phyloP scores from a whole-genome alignment of 495 filamentous ascomycete species.

The Aspergillus homomorphus region DNA sequence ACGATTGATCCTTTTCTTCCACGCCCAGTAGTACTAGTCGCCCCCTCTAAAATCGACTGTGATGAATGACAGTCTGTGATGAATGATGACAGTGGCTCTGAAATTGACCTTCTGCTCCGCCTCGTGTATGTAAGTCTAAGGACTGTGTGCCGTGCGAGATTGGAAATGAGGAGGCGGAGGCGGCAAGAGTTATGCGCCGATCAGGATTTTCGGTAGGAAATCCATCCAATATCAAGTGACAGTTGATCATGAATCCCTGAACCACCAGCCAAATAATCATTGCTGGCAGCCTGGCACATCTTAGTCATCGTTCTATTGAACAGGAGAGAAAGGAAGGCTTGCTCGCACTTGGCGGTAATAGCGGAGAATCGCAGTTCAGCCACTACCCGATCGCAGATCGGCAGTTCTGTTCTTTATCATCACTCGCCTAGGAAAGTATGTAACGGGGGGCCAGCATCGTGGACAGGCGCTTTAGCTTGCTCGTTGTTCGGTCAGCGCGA shows the following conservation, averaged over 20 bases:
- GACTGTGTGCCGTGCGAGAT: neutral
- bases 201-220: neutral
- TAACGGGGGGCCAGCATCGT: neutral
- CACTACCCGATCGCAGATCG: constrained; percentile 26
- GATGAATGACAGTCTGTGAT: constrained; percentile 8
- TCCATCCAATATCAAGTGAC: neutral
- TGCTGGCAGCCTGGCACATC: no score
- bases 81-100: neutral
- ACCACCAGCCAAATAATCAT: neutral
- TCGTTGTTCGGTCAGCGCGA: neutral
- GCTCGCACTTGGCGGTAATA: constrained; percentile 2
- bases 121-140: neutral
- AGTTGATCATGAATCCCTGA: neutral
- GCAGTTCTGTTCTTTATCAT: constrained; percentile 24
- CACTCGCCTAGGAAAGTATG: constrained; percentile 11
- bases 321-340: neutral
- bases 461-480: neutral
- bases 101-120: neutral
- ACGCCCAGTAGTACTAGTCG: neutral
- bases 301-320: neutral
- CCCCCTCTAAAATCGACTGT: neutral
- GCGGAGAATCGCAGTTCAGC: constrained; percentile 19
- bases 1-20: constrained; percentile 1
- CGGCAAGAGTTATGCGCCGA: neutral
- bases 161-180: neutral